Percentiles rank a stretch among this genome's conserved stretches.
Evolutionary conservation across 2,329 filamentous ascomycete species (phyloP).

Genomic region (Penicillium sp.): DNA sequence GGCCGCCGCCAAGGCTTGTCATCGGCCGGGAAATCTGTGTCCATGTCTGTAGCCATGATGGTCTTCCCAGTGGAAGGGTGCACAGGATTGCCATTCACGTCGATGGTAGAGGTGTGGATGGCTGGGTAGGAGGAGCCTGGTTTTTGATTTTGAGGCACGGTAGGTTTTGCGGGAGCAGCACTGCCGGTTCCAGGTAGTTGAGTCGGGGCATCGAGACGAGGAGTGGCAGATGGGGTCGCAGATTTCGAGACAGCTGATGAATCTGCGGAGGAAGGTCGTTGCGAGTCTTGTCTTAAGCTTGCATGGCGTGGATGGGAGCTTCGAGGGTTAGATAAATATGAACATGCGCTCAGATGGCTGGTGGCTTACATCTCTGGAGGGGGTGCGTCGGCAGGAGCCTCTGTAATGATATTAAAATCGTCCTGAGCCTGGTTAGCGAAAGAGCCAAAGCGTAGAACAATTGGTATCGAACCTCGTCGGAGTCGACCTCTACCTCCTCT

Average conservation of each 20-base stretch:
- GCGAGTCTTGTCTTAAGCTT: slow-evolving; percentile 36
- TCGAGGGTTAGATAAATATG: slow-evolving; percentile 22
- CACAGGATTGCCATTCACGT: slow-evolving; percentile 78
- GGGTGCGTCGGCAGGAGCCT: slow-evolving; percentile 45
- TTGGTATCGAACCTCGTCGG: slow-evolving; percentile 29
- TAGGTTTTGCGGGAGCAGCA: slow-evolving; percentile 34
- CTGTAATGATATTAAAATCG: slow-evolving; percentile 53
- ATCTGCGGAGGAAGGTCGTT: slow-evolving; percentile 37
- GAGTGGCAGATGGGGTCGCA: slow-evolving; percentile 34
- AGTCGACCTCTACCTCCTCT: slow-evolving; percentile 45
- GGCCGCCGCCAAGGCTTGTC: slow-evolving; percentile 95
- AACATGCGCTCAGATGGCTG: slow-evolving; percentile 1
- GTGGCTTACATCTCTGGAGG: slow-evolving; percentile 38
- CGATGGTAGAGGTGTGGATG: slow-evolving; percentile 73
- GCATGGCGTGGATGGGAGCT: slow-evolving; percentile 44
- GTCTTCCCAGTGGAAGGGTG: slow-evolving; percentile 76
- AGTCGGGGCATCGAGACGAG: slow-evolving; percentile 34
- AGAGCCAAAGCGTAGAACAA: not conserved
- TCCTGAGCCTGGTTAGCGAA: slow-evolving; percentile 35
- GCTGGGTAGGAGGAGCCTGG: slow-evolving; percentile 67
- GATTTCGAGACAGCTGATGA: slow-evolving; percentile 31
- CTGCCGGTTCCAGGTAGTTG: slow-evolving; percentile 27
- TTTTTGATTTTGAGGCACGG: slow-evolving; percentile 52
- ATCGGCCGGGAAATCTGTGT: slow-evolving; percentile 69
- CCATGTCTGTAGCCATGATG: slow-evolving; percentile 76